These are phyloP conservation scores for Podaxis carcinomalis DNA, from an alignment of 768 basidiomycete genomes.

Conservation along the genomic window DNA sequence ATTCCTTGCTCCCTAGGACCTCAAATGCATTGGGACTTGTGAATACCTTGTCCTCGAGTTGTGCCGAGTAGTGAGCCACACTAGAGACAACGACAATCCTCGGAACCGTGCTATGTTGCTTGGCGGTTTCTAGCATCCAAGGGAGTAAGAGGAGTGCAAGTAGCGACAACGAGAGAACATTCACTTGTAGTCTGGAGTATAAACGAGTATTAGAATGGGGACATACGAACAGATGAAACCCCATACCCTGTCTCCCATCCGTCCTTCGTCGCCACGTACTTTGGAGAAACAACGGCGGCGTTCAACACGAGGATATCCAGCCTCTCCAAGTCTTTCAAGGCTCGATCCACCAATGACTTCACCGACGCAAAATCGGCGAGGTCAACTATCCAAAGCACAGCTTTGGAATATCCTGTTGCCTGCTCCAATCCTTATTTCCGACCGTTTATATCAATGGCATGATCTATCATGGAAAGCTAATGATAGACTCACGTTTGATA, in stretches of 20 bases:
- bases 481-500: slow-evolving; percentile 24
- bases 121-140: slow-evolving; percentile 28
- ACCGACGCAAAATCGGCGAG: slow-evolving; percentile 34
- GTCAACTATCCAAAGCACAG: slow-evolving; percentile 36
- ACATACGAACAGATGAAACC: too few relatives aligned
- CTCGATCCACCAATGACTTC: slow-evolving; percentile 28
- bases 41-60: slow-evolving; percentile 17
- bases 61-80: slow-evolving; percentile 29
- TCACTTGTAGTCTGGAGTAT: slow-evolving; percentile 37
- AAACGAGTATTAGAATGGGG: too few relatives aligned
- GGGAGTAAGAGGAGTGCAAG: slow-evolving; percentile 37
- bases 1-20: slow-evolving; percentile 24
- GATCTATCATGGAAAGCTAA: too few relatives aligned
- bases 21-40: slow-evolving; percentile 21
- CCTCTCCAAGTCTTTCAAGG: slow-evolving; percentile 26
- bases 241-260: too few relatives aligned
- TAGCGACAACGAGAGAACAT: slow-evolving; percentile 34
- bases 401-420: slow-evolving; percentile 27
- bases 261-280: too few relatives aligned
- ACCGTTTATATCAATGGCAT: background rate
- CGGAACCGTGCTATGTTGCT: slow-evolving; percentile 20
- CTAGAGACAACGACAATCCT: slow-evolving; percentile 36
- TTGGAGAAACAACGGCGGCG: slow-evolving; percentile 23
- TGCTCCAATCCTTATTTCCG: slow-evolving; percentile 17
- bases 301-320: slow-evolving; percentile 44